Base-by-base conservation (phyloP, 257 asterid species). In the Fraxinus cuspidata region DNA sequence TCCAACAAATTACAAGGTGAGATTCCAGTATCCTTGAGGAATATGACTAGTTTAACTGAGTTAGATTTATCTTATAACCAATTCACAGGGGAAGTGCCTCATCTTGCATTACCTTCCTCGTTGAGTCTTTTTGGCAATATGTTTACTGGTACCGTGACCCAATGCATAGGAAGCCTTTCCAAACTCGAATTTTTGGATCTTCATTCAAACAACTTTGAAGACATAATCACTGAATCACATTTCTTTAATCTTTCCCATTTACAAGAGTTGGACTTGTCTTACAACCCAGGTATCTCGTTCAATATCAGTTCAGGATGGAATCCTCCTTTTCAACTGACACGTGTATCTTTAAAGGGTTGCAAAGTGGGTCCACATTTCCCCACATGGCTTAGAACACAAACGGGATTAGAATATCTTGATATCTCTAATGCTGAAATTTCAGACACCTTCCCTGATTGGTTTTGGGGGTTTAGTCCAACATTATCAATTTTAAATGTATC, bases 381-480 rank as follows among this genome's bases (percentile, higher is more conserved):
- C 11, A 44, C 42, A 25, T 82, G 83, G 83, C 56, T 82, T 73
- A 42, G 1, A 63, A 75, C 35, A 16, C 86, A 79, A 2, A 63
- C 2, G 35, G 27, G 7, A 47, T 15, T 47, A 15, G 0, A 16
- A 0, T 0, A 0, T 13, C 7, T 47, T 47, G 7, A 15, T 15
- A 47, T 47, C 56, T 15, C 56, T 47, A 47, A 47, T 4, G 56
- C n/a, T 3, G 10, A 7, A 47, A 15, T 47, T 47, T 47, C n/a
- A 47, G 56, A 4, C n/a, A 47, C 21, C n/a, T 15, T 15, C n/a
- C 56, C 21, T 4, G 2, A 47, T 3, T 47, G 56, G 56, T 1
- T 65, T 19, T 37, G 66, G 34, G 76, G 69, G 60, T 23, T 1
- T 15, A 47, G 7, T 47, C 0, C 21, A 4, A 47, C 15, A 4